Conservation (phyloP, 306 rosid genomes). For the Cucurbita pepo region DNA sequence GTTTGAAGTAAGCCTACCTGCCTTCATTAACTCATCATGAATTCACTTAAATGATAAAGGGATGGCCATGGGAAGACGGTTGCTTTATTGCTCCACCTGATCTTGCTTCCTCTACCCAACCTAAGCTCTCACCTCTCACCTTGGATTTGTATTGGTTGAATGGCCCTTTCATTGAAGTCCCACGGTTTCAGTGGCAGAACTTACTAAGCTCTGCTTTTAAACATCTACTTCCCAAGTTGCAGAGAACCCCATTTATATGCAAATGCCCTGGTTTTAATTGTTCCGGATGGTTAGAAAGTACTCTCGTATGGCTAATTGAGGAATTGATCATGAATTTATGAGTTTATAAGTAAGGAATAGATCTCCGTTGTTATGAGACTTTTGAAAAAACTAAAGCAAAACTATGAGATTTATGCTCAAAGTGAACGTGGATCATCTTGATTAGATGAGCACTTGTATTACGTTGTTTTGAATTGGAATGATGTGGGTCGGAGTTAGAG, state of each 20-base stretch:
- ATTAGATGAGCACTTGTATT: not conserved
- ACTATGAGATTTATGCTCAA: too few relatives aligned
- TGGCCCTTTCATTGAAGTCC: not conserved
- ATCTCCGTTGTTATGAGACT: too few relatives aligned
- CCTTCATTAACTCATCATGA: slow-evolving; percentile 7
- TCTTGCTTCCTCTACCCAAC: not conserved
- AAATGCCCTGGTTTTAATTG: too few relatives aligned
- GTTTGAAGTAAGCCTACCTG: slow-evolving; percentile 6
- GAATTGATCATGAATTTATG: too few relatives aligned
- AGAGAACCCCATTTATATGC: not conserved
- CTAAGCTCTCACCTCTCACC: not conserved
- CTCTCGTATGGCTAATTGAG: too few relatives aligned
- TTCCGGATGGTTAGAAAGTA: too few relatives aligned
- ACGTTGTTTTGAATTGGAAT: not conserved
- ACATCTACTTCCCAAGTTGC: not conserved
- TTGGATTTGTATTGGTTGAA: not conserved
- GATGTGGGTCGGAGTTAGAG: not conserved
- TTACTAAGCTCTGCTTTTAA: not conserved
- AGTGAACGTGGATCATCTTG: too few relatives aligned
- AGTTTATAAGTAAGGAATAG: too few relatives aligned
- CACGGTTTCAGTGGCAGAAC: not conserved
- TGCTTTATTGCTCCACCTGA: not conserved
- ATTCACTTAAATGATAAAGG: slow-evolving; percentile 4
- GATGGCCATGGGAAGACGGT: not conserved
- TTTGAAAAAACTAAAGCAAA: too few relatives aligned